Conservation (phyloP, 1,139 yeast species). For the Saccharomyces pastorianus region DNA sequence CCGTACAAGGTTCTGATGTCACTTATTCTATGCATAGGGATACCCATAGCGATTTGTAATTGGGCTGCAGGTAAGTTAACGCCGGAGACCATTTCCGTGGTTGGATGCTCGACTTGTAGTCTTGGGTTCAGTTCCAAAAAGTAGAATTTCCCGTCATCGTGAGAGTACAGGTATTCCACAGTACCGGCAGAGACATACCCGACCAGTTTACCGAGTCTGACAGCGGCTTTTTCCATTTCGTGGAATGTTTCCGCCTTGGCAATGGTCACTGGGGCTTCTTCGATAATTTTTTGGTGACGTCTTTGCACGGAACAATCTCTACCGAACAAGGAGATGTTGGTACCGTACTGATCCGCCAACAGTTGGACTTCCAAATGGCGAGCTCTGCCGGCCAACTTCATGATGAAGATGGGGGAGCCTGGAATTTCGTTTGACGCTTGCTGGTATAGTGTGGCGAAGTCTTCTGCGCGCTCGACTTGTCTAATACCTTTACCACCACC, state of each 20-base stretch:
- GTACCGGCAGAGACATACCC: constrained; percentile 99
- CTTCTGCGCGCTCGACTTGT: constrained; percentile 73
- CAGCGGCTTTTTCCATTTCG: constrained; percentile 94
- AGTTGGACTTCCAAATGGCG: constrained; percentile 93
- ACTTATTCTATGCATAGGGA: constrained; percentile 88
- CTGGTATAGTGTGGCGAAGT: constrained; percentile 60
- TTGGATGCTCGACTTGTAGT: constrained; percentile 98
- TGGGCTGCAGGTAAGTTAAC: constrained; percentile 97
- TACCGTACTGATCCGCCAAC: constrained; percentile 92
- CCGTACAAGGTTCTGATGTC: constrained; percentile 92
- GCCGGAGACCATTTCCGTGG: constrained; percentile 98
- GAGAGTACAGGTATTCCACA: constrained; percentile 91
- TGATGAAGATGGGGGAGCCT: constrained; percentile 90
- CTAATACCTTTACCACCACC: constrained; percentile 99
- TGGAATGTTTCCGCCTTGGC: constrained; percentile 81
- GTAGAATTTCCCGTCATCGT: constrained; percentile 88
- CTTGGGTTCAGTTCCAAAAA: constrained; percentile 95
- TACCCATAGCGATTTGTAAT: constrained; percentile 98
- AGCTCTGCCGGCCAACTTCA: constrained; percentile 91
- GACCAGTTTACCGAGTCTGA: constrained; percentile 87
- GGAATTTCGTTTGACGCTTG: constrained; percentile 95
- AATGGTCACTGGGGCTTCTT: constrained; percentile 93
- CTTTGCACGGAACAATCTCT: constrained; percentile 97
- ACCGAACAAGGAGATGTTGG: constrained; percentile 85
- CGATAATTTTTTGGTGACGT: constrained; percentile 93